Percentiles rank a stretch among this genome's conserved stretches.
Conservation (phyloP, 2,329 filamentous ascomycete genomes). For the Rutstroemia sp. region DNA sequence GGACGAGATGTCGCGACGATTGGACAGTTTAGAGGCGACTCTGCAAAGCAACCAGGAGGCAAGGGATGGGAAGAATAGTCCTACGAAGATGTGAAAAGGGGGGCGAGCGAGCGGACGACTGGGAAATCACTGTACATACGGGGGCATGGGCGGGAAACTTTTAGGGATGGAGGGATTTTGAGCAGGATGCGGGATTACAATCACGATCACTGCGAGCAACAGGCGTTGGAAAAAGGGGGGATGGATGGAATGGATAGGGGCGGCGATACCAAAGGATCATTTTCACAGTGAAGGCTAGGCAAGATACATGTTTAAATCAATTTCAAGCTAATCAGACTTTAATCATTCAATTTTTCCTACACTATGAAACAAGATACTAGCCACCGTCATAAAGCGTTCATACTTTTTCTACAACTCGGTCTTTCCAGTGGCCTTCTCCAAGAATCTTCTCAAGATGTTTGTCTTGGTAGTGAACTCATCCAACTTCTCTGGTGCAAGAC, state of each 20-base stretch:
- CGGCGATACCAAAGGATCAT: neutral
- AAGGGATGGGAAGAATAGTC: constrained; percentile 21
- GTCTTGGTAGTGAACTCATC: constrained; percentile 81
- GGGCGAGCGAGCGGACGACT: neutral
- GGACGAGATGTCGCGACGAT: constrained; percentile 84
- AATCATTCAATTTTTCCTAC: neutral
- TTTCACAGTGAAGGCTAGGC: neutral
- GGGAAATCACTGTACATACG: neutral
- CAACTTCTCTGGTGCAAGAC: constrained; percentile 74
- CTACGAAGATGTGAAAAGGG: constrained; percentile 17
- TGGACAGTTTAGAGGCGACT: constrained; percentile 63
- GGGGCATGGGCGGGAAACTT: neutral
- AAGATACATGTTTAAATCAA: too few relatives aligned
- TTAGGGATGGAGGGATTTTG: neutral
- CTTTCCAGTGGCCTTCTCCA: constrained; percentile 56
- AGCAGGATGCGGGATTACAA: neutral
- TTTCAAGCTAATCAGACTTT: neutral
- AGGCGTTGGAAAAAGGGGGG: neutral
- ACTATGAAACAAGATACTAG: neutral
- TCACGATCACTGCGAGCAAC: neutral
- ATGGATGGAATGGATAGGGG: neutral
- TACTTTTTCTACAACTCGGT: constrained; percentile 35
- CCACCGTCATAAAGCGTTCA: neutral
- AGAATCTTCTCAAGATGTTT: constrained; percentile 80
- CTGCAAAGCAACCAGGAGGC: constrained; percentile 21